These are phyloP conservation scores for Vachellia pachyceras DNA, from an alignment of 306 rosid genomes.

Conservation along the genomic window DNA sequence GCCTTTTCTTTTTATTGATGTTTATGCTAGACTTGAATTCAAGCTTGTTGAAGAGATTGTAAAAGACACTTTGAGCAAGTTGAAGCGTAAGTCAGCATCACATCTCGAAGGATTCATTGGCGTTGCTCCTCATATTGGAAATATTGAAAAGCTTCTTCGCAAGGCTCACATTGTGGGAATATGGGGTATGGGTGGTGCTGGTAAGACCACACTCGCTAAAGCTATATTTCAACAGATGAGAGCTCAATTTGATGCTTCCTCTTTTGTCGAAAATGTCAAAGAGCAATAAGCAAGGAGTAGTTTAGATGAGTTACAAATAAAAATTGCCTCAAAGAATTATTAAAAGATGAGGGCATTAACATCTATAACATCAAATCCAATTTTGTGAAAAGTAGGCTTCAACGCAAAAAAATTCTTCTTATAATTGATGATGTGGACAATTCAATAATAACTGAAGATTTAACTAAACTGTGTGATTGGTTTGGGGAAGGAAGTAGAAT, in stretches of 20 bases:
- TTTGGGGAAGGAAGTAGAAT: neutral
- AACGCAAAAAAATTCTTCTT: neutral
- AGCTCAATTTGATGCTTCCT: neutral
- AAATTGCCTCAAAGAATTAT: neutral
- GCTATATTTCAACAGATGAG: neutral
- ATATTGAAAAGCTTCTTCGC: neutral
- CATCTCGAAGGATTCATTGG: neutral
- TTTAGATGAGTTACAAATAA: neutral
- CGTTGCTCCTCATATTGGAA: neutral
- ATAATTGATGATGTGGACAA: neutral
- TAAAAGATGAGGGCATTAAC: neutral
- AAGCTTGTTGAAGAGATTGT: neutral
- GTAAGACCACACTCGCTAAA: neutral
- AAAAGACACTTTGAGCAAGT: neutral
- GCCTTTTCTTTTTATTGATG: neutral
- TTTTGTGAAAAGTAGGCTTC: neutral
- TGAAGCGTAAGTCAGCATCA: neutral
- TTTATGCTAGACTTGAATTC: neutral
- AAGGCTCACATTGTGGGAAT: neutral
- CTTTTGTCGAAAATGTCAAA: neutral
- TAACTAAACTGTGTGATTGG: too few species aligned
- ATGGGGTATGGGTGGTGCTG: neutral
- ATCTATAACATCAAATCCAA: neutral
- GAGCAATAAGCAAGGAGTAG: neutral
- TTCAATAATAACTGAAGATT: neutral